Percentiles rank a stretch among this genome's conserved stretches.
These are phyloP conservation scores for Dendrothele bispora DNA, from an alignment of 768 basidiomycete species.

Conservation along the genomic window DNA sequence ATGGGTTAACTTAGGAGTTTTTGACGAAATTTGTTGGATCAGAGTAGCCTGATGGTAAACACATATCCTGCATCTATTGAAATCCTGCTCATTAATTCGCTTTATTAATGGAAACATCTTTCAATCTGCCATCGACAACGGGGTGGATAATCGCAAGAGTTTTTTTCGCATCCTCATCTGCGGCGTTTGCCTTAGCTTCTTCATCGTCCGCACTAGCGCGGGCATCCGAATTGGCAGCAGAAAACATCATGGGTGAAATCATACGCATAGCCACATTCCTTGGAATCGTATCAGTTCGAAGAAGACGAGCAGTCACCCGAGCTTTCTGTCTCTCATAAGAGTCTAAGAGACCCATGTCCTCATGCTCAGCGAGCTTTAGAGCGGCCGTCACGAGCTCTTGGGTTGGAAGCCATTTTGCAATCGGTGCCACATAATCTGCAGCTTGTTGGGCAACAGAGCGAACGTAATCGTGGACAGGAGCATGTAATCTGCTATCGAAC, in stretches of 20 bases:
- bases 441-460: too few relatives aligned
- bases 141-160: slow-evolving; percentile 31
- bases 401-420: slow-evolving; percentile 10
- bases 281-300: slow-evolving; percentile 6
- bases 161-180: too few relatives aligned
- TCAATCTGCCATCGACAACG: slow-evolving; percentile 32
- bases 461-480: slow-evolving; percentile 1
- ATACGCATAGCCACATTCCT: slow-evolving; percentile 8
- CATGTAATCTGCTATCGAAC: slow-evolving; percentile 4
- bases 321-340: slow-evolving; percentile 32
- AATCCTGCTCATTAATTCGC: too few relatives aligned
- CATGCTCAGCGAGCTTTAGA: slow-evolving; percentile 10
- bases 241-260: slow-evolving; percentile 8
- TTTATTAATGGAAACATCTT: slow-evolving; percentile 23
- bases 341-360: slow-evolving; percentile 12
- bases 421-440: slow-evolving; percentile 8
- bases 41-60: too few relatives aligned
- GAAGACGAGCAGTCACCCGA: slow-evolving; percentile 10
- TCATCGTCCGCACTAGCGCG: slow-evolving; percentile 10
- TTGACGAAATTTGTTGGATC: too few relatives aligned
- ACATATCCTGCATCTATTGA: too few relatives aligned
- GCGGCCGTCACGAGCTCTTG: slow-evolving; percentile 10
- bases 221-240: slow-evolving; percentile 7
- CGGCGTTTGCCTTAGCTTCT: slow-evolving; percentile 7
- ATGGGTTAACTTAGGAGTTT: too few relatives aligned